Evolutionary conservation across 768 basidiomycete species (phyloP).

Genomic region (Leucosporidium scottii): DNA sequence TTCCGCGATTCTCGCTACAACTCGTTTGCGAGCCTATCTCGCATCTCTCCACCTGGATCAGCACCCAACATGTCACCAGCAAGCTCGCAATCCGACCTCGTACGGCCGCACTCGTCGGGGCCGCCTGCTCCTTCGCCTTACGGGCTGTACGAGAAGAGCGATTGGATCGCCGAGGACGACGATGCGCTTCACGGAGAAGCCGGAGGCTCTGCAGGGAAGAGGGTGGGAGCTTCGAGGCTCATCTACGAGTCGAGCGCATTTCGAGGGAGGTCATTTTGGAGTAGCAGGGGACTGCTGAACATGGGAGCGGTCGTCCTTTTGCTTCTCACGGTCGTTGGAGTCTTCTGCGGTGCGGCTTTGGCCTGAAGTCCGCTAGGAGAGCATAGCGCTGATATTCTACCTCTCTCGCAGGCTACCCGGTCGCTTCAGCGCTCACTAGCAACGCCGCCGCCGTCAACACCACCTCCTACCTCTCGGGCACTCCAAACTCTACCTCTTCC

Average conservation of each 20-base stretch:
- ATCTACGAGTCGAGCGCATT: not conserved
- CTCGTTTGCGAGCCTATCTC: no score
- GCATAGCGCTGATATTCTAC: not conserved
- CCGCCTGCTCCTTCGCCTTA: no score
- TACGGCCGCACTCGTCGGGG: no score
- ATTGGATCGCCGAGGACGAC: not conserved
- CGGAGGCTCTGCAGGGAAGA: not conserved
- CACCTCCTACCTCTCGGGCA: not conserved
- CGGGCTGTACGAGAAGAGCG: not conserved
- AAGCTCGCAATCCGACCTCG: no score
- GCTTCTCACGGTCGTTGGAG: not conserved
- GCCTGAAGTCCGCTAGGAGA: not conserved
- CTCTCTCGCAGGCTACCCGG: not conserved
- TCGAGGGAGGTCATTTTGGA: not conserved
- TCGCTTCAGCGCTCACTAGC: not conserved
- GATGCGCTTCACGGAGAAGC: not conserved
- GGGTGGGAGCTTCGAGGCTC: not conserved
- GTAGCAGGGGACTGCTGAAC: not conserved
- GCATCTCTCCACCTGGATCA: no score
- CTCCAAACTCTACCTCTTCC: not conserved
- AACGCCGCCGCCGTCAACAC: not conserved
- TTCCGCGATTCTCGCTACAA: no score
- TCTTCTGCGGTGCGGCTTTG: not conserved
- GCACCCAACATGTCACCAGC: no score
- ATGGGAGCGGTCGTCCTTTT: not conserved